Conservation (phyloP, 108 stramenopile genomes). For the Fragilaria crotonensis region DNA sequence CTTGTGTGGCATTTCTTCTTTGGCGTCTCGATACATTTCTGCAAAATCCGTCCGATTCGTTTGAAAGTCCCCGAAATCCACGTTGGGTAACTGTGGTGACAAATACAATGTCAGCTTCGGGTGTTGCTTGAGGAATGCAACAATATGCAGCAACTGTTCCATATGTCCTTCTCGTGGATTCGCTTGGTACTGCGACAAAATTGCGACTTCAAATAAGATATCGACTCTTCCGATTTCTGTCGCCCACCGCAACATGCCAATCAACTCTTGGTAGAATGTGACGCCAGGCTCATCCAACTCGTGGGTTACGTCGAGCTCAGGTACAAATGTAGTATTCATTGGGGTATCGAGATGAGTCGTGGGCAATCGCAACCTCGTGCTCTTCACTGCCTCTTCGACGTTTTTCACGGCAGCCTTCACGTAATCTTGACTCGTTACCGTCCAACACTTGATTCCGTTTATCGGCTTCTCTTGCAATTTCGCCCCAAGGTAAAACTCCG, state of each 20-base stretch:
- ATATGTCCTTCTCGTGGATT: constrained; percentile 27
- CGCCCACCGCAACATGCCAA: no score
- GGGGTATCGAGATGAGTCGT: constrained; percentile 9
- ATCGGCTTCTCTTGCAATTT: no score
- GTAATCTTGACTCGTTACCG: no score
- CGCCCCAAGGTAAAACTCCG: no score
- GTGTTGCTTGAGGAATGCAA: constrained; percentile 15
- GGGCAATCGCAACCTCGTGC: no score
- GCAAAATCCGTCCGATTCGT: neutral
- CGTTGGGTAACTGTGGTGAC: neutral
- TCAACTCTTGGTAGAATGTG: no score
- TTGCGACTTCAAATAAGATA: constrained; percentile 13
- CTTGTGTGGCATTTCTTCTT: constrained; percentile 8
- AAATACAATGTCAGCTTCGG: constrained; percentile 7
- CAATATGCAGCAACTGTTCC: constrained; percentile 17
- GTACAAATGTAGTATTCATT: constrained; percentile 1
- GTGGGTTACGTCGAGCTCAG: constrained; percentile 6
- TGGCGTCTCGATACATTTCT: constrained; percentile 10
- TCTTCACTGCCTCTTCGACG: no score
- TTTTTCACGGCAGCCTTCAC: no score
- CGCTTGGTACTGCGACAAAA: constrained; percentile 19
- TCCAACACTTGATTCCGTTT: no score
- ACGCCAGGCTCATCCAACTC: constrained; percentile 1
- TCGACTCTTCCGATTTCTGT: no score
- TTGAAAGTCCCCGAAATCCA: neutral